Evolutionary conservation across 2,329 filamentous ascomycete genomes (phyloP).

Genomic region (Clonostachys solani): DNA sequence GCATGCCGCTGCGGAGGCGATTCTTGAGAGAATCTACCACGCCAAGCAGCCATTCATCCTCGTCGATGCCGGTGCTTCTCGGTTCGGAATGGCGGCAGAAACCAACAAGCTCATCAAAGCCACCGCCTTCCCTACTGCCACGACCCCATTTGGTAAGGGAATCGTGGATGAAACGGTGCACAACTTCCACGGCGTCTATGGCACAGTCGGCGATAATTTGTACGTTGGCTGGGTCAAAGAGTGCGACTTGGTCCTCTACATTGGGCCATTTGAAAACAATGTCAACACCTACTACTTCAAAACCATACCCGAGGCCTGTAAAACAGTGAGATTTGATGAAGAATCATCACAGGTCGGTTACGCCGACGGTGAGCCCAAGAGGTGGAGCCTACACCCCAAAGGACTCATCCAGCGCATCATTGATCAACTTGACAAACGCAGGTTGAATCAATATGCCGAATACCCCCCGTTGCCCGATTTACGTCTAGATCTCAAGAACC

Average conservation of each 20-base stretch:
- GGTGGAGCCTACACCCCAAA: constrained; percentile 80
- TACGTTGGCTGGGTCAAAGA: constrained; percentile 61
- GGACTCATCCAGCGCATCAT: constrained; percentile 74
- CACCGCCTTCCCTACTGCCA: constrained; percentile 74
- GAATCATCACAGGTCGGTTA: neutral
- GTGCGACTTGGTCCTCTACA: constrained; percentile 66
- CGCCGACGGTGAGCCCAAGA: constrained; percentile 26
- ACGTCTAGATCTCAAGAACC: too few species aligned
- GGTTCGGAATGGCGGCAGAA: constrained; percentile 69
- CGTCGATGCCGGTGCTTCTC: constrained; percentile 78
- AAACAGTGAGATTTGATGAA: constrained; percentile 17
- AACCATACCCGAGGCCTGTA: too few species aligned
- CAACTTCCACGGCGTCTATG: constrained; percentile 80
- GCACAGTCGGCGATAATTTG: constrained; percentile 68
- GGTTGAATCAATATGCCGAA: too few species aligned
- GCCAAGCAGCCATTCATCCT: constrained; percentile 75
- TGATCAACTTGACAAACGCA: constrained; percentile 68
- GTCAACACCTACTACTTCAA: too few species aligned
- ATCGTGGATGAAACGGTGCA: constrained; percentile 71
- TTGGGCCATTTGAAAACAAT: constrained; percentile 65
- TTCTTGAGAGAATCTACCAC: constrained; percentile 67
- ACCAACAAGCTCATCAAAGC: constrained; percentile 71
- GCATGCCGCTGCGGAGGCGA: constrained; percentile 74
- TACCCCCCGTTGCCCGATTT: too few species aligned
- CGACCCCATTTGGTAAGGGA: constrained; percentile 88